Conservation (phyloP, 192 early-diverging fungal genomes). For the Phlyctochytrium planicorne region DNA sequence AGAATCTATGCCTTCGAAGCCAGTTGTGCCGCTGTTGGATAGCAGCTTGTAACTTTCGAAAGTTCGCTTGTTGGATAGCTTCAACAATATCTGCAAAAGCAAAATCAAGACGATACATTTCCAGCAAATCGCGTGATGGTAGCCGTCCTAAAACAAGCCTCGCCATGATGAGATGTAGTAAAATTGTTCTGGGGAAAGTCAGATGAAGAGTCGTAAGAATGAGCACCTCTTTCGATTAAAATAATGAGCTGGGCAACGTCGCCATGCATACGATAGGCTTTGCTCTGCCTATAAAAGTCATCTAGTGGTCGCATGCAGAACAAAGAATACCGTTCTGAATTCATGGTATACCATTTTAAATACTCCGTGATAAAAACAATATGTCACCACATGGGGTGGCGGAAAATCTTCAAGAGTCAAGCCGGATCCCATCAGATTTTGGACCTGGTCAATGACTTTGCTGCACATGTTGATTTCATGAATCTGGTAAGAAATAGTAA, state of each 20-base stretch:
- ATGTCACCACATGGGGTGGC: neutral
- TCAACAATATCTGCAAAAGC: neutral
- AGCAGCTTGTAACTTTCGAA: neutral
- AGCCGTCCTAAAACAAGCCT: neutral
- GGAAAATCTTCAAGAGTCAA: neutral
- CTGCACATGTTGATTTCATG: neutral
- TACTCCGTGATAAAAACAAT: neutral
- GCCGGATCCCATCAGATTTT: neutral
- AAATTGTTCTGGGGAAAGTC: neutral
- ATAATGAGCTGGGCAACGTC: neutral
- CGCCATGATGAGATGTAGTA: neutral
- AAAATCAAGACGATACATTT: neutral
- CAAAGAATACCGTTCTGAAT: neutral
- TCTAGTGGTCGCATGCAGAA: neutral
- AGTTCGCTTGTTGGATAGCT: neutral
- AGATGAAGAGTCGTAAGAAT: neutral
- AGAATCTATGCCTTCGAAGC: neutral
- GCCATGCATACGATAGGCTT: neutral
- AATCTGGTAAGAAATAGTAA: neutral
- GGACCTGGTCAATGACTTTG: neutral
- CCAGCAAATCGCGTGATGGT: neutral
- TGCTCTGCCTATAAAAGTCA: neutral
- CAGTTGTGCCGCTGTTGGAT: neutral
- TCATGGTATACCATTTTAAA: slow-evolving; percentile 4
- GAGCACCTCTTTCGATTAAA: neutral